phyloP scores from a whole-genome alignment of 108 stramenopile genomes.

The Conticribra guillardii region DNA sequence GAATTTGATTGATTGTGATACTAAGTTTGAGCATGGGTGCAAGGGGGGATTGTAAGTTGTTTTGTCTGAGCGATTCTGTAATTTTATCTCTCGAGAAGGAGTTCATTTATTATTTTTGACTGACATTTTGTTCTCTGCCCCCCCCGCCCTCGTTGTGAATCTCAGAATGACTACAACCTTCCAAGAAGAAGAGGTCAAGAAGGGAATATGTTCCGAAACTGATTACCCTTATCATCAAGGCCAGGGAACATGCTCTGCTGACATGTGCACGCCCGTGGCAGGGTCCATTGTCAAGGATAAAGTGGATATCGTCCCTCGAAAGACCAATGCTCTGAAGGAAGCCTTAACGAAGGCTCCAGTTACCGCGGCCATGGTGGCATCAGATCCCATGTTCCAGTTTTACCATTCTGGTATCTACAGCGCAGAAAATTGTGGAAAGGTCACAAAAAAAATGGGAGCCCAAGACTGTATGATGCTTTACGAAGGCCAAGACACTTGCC shows the following conservation, averaged over 20 bases:
- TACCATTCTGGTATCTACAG: slow-evolving; percentile 94
- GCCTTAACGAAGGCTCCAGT: slow-evolving; percentile 82
- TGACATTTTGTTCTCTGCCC: background rate
- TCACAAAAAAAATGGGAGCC: slow-evolving; percentile 24
- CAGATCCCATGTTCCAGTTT: slow-evolving; percentile 91
- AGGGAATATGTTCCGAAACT: slow-evolving; percentile 87
- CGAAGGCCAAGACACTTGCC: slow-evolving; percentile 53
- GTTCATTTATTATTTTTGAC: background rate
- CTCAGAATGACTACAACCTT: slow-evolving; percentile 95
- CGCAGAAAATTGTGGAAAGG: slow-evolving; percentile 67
- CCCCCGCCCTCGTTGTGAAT: background rate
- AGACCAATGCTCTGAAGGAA: slow-evolving; percentile 72
- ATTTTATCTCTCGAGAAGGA: too few relatives aligned
- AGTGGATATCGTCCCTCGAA: slow-evolving; percentile 78
- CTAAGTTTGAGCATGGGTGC: slow-evolving; percentile 82
- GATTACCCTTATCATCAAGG: slow-evolving; percentile 90
- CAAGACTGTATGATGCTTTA: slow-evolving; percentile 26
- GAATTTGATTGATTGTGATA: slow-evolving; percentile 95
- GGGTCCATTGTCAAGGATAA: slow-evolving; percentile 76
- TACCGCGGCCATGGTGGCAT: slow-evolving; percentile 81
- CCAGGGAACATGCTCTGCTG: slow-evolving; percentile 63
- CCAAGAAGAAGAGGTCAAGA: slow-evolving; percentile 79
- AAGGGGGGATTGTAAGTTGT: slow-evolving; percentile 87
- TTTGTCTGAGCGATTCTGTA: too few relatives aligned
- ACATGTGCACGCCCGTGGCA: slow-evolving; percentile 74